These are phyloP conservation scores for Benincasa hispida DNA, from an alignment of 306 rosid species.

Conservation along the genomic window DNA sequence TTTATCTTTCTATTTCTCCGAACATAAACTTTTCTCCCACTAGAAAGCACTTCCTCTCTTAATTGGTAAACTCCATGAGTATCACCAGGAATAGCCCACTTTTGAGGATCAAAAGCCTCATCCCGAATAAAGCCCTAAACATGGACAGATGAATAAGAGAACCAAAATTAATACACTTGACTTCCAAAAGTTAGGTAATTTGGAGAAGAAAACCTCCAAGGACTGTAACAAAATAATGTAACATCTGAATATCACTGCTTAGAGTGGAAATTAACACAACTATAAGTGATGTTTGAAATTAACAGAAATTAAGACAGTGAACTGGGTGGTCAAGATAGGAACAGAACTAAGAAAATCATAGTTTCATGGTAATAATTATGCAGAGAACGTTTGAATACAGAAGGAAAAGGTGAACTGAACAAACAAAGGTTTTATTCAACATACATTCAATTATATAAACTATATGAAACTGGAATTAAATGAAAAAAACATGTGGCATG, in stretches of 20 bases:
- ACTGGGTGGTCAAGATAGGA: not conserved
- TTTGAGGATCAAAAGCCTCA: conserved; percentile 48
- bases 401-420: not conserved
- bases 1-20: conserved; percentile 32
- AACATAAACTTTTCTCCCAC: conserved; percentile 20
- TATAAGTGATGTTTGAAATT: not conserved
- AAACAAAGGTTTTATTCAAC: not conserved
- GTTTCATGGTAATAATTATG: not conserved
- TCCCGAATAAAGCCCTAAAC: conserved; percentile 66
- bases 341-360: not conserved
- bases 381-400: not conserved
- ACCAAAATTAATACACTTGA: not conserved
- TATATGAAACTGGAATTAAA: not conserved
- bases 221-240: not conserved
- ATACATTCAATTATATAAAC: not conserved
- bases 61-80: conserved; percentile 13
- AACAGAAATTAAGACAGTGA: not conserved
- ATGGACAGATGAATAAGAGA: not conserved
- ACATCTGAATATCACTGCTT: not conserved
- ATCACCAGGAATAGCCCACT: conserved; percentile 60
- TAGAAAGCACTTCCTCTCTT: conserved; percentile 20
- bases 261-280: not conserved
- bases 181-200: not conserved
- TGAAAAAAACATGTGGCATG: not conserved
- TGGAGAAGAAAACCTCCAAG: not conserved